Evolutionary conservation across 2,329 filamentous ascomycete species (phyloP).

Genomic region (Aspergillus aculeatus): DNA sequence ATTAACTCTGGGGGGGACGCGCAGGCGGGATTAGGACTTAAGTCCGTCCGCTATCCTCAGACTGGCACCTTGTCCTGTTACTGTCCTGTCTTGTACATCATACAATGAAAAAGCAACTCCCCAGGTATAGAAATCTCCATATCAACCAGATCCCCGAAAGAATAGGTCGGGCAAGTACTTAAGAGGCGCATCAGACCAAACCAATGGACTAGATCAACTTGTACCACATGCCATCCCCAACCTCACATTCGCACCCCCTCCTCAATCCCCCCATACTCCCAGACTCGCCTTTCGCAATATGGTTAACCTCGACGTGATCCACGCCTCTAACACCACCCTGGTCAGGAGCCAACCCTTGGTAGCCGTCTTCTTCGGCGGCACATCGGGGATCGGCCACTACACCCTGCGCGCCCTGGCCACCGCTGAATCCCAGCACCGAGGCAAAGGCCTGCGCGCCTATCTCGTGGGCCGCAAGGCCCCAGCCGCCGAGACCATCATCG

Average conservation of each 20-base stretch:
- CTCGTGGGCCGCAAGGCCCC: constrained; percentile 5
- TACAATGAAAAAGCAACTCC: no score
- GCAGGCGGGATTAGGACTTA: neutral
- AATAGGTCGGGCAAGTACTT: neutral
- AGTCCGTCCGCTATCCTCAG: neutral
- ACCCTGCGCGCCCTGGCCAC: constrained; percentile 5
- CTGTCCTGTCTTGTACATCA: no score
- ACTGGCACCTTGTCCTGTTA: neutral
- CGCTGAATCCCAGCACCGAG: neutral
- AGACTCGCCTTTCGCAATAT: neutral
- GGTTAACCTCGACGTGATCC: neutral
- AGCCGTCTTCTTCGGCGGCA: constrained; percentile 10
- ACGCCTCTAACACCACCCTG: neutral
- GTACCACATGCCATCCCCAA: no score
- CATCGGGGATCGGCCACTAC: constrained; percentile 10
- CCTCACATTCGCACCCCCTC: neutral
- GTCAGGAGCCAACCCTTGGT: constrained; percentile 6
- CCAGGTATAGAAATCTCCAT: neutral
- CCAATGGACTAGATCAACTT: no score
- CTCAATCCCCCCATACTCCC: neutral
- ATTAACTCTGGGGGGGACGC: neutral
- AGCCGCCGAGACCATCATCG: constrained; percentile 6
- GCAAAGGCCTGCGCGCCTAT: constrained; percentile 8
- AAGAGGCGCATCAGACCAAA: neutral
- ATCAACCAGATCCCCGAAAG: neutral